phyloP scores from a whole-genome alignment of 2,329 filamentous ascomycete genomes.

The Aspergillus bombycis region DNA sequence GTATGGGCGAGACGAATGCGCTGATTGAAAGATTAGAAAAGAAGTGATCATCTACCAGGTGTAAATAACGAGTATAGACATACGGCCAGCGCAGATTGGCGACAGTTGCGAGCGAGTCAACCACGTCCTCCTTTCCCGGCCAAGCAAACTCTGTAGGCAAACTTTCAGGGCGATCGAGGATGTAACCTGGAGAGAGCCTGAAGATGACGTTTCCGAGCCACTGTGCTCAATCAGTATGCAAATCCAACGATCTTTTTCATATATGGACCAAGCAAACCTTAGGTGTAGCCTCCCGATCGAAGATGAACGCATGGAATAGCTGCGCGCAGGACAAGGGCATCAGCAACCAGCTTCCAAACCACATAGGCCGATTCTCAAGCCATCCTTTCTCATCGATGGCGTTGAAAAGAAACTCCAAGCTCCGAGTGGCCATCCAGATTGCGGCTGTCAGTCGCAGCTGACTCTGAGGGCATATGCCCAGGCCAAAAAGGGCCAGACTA shows the following conservation, averaged over 20 bases:
- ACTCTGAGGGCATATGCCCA: conserved; percentile 73
- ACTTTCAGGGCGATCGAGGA: conserved; percentile 70
- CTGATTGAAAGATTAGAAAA: conserved; percentile 44
- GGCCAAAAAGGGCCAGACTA: conserved; percentile 78
- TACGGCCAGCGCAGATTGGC: conserved; percentile 82
- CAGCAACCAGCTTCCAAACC: conserved; percentile 82
- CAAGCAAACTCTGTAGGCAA: conserved; percentile 70
- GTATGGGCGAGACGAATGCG: conserved; percentile 78
- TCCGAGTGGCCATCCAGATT: conserved; percentile 79
- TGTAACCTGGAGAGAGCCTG: conserved; percentile 74
- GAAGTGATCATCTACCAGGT: not conserved
- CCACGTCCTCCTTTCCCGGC: conserved; percentile 75
- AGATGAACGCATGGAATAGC: conserved; percentile 74
- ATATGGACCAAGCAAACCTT: conserved; percentile 47
- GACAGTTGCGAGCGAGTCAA: conserved; percentile 81
- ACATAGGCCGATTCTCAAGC: conserved; percentile 72
- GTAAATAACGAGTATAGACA: conserved; percentile 38
- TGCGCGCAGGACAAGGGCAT: conserved; percentile 78
- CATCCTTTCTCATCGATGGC: conserved; percentile 73
- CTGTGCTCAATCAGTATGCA: conserved; percentile 28
- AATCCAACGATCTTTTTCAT: conserved; percentile 25
- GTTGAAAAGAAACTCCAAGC: conserved; percentile 86
- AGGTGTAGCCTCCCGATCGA: conserved; percentile 75
- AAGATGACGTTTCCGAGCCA: conserved; percentile 68
- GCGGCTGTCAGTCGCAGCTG: conserved; percentile 77